Evolutionary conservation across 495 filamentous ascomycete genomes (phyloP).

Genomic region (Aspergillus affinis): DNA sequence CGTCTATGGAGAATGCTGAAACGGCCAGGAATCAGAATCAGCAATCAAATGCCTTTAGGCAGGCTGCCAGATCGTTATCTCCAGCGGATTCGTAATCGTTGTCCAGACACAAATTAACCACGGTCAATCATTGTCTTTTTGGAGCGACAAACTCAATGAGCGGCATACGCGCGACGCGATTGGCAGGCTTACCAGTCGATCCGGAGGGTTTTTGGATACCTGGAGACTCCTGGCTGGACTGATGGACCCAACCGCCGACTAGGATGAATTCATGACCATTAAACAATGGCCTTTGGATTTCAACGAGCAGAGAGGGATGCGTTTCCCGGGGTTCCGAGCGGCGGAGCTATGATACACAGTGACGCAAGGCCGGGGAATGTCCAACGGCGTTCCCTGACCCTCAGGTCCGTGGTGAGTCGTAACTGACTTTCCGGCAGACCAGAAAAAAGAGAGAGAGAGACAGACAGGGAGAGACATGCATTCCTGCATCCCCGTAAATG

Average conservation of each 20-base stretch:
- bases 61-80: background rate
- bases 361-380: constrained; percentile 7
- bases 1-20: background rate
- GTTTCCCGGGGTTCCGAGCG: constrained; percentile 6
- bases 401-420: no score
- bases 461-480: background rate
- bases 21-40: background rate
- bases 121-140: background rate
- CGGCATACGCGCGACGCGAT: background rate
- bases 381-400: background rate
- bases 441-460: no score
- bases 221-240: background rate
- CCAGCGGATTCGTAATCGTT: background rate
- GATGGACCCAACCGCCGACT: background rate
- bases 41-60: background rate
- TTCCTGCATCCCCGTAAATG: background rate
- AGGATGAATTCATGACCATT: background rate
- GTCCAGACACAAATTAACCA: background rate
- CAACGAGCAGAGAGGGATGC: background rate
- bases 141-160: background rate
- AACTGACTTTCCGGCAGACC: background rate
- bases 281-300: background rate
- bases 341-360: constrained; percentile 14
- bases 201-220: background rate
- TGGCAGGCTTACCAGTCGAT: background rate